These are phyloP conservation scores for Calophaca sinica DNA, from an alignment of 306 rosid species.

Conservation along the genomic window DNA sequence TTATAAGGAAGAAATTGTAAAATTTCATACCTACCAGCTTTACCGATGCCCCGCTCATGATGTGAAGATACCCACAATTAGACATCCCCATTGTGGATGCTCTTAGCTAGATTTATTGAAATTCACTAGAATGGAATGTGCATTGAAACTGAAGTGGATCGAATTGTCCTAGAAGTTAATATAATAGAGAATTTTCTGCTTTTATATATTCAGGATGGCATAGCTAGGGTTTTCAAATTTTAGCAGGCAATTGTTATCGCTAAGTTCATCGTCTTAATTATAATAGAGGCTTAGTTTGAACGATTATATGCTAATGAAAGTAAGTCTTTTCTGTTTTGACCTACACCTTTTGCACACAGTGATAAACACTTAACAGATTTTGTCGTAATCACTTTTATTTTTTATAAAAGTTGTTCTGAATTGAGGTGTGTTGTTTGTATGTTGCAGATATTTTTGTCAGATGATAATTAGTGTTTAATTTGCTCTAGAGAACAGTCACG, in stretches of 20 bases:
- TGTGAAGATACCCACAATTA: too few relatives aligned
- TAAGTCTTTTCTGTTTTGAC: conserved; percentile 29
- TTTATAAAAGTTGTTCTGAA: background rate
- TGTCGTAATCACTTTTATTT: background rate
- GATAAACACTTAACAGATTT: background rate
- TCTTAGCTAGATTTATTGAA: too few relatives aligned
- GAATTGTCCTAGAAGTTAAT: conserved; percentile 10
- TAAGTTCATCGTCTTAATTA: conserved; percentile 6
- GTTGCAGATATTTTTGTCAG: conserved; percentile 36
- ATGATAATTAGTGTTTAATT: conserved; percentile 40
- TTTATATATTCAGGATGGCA: conserved; percentile 9
- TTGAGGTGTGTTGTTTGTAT: conserved; percentile 12
- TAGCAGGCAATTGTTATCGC: conserved; percentile 9
- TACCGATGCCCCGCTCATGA: background rate
- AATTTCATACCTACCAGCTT: background rate
- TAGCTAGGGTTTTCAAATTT: conserved; percentile 8
- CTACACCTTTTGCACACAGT: background rate
- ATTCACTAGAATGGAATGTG: too few relatives aligned
- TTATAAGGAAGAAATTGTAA: background rate
- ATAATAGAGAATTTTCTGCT: background rate
- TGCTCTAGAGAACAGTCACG: conserved; percentile 1
- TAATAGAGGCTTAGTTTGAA: conserved; percentile 26
- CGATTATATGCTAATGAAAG: background rate
- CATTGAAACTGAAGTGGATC: conserved; percentile 20
- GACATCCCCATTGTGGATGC: too few relatives aligned